Evolutionary conservation across 176 grass and related monocot species (phyloP), one percentile per base, ranked within the genome.

Genomic region (Hordeum marinum): DNA sequence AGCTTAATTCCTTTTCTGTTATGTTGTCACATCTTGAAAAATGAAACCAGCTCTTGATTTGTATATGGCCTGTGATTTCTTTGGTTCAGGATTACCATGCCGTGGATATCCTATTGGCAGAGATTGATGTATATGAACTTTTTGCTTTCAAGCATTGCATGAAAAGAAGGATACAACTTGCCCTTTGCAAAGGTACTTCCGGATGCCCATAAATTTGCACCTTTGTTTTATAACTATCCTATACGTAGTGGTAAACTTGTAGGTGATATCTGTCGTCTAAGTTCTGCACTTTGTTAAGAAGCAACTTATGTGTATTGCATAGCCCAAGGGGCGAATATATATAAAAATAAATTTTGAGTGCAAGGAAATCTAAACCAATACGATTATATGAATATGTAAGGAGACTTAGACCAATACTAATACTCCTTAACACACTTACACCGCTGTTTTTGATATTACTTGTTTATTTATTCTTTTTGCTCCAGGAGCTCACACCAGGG

Each of bases 111-210:
- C 81, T 98, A 59, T 89, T 95, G 81, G 96, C 96, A 82, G 96
- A 98, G 77, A 98, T 98, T 79, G 96, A 98, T 81, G 87, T 98
- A 21, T 98, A 98, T 78, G 96, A 98, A 78, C 60, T 98, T 83
- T 98, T 98, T 90, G 68, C 96, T 73, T 98, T 95, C 84, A 98
- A 95, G 65, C 96, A 98, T 84, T 98, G 96, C 82, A 88, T 92
- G 57, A 86, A 89, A 84, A 93, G 96, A 90, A 95, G 84, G 87
- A 78, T 88, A 31, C 90, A 98, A 3, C 93, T 98, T 84, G 89
- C 91, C 71, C 93, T 98, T 71, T 98, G 96, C 84, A 94, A 95
- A 93, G 92, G 94, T 97, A 87, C 68, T 46, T 52, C 55, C 75
- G 43, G 13, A 78, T 79, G 25, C n/a, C 15, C 45, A 45, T 80